Conservation (phyloP, 2,329 filamentous ascomycete genomes). For the Lomentospora prolificans region DNA sequence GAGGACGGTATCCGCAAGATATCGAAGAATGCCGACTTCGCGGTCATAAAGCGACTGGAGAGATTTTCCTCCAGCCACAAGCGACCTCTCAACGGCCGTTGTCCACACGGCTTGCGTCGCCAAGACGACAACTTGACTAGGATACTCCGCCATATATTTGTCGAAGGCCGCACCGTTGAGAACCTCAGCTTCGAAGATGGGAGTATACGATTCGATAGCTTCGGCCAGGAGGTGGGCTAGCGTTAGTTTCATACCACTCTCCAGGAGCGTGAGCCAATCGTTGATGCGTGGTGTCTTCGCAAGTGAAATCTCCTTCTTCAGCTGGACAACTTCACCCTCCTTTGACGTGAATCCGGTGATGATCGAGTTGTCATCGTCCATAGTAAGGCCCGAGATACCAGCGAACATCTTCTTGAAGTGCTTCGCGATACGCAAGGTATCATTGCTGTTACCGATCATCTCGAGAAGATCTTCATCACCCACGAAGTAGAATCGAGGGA, state of each 20-base stretch:
- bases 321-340: conserved; percentile 76
- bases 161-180: conserved; percentile 64
- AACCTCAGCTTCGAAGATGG: conserved; percentile 61
- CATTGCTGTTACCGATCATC: conserved; percentile 99
- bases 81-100: conserved; percentile 67
- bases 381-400: conserved; percentile 78
- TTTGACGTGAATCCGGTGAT: conserved; percentile 93
- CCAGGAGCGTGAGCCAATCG: conserved; percentile 92
- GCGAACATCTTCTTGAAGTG: conserved; percentile 99
- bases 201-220: conserved; percentile 71
- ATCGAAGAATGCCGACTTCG: conserved; percentile 73
- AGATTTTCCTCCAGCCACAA: conserved; percentile 60
- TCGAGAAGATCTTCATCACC: conserved; percentile 96
- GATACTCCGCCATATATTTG: conserved; percentile 73
- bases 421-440: conserved; percentile 90
- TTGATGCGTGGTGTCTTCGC: conserved; percentile 95
- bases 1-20: conserved; percentile 81
- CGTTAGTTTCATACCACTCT: conserved; percentile 87
- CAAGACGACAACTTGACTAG: conserved; percentile 90
- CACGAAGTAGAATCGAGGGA: conserved; percentile 98
- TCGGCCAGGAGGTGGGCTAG: conserved; percentile 84
- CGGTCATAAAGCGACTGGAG: conserved; percentile 66
- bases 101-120: conserved; percentile 94
- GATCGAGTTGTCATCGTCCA: conserved; percentile 81
- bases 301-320: conserved; percentile 87